Evolutionary conservation across 176 grass and related monocot species (phyloP), one percentile per base, ranked within the genome.

Genomic region (Zizania latifolia): DNA sequence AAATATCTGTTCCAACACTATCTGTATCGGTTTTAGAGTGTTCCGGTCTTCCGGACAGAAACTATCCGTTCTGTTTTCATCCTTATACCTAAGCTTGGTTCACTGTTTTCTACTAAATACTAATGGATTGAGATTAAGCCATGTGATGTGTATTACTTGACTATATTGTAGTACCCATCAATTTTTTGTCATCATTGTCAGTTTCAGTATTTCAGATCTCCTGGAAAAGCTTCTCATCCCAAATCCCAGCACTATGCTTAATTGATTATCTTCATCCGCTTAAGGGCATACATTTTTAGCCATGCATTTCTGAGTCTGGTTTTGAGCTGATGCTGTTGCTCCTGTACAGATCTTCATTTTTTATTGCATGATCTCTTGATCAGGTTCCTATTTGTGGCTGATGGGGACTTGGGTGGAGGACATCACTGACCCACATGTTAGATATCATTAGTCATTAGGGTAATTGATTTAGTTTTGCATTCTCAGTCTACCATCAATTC

Each of bases 201-300:
- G 54, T 46, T 86, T 43, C n/a, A 63, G 21, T 22, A 51, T 81
- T 38, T 23, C 2, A 45, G n/a, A 46, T 78, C 30, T 87, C 36
- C 64, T 76, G 14, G 17, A 38, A 64, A 62, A 19, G 24, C 32
- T 36, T 82, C 16, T 64, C 13, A 41, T 71, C 34, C 36, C 13
- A 78, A 59, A 32, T 71, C 34, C 28, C 23, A 82, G 32, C 19
- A 59, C 4, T 45, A 71, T 58, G 19, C 21, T 72, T 66, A 66
- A 28, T 23, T 14, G 23, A 13, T 27, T 60, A 34, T 27, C n/a
- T 43, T n/a, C 32, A 19, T 43, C 50, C 0, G 19, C 44, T 48
- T 2, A 14, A 65, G 27, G 2, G 6, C 19, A 34, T 32, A 4
- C 3, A 77, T 65, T 64, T 53, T 69, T 56, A 79, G 11, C 5